phyloP scores from a whole-genome alignment of 352 stramenopile genomes.

The Pelagophyceae sp. region DNA sequence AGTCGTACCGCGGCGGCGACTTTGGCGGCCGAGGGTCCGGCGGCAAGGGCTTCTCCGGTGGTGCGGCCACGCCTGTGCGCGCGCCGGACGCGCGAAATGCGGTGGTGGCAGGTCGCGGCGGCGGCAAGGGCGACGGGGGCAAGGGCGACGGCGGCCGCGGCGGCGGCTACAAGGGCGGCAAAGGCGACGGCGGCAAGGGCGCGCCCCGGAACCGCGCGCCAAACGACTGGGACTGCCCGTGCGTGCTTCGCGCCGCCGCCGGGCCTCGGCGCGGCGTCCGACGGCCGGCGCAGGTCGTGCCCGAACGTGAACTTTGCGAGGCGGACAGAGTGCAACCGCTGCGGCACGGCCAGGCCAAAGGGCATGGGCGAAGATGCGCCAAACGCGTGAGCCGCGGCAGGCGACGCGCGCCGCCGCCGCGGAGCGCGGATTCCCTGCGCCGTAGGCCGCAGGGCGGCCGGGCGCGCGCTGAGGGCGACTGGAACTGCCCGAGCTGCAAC shows the following conservation, averaged over 20 bases:
- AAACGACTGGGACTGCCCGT: constrained; percentile 3
- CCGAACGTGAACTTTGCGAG: background rate
- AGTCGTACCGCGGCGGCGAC: background rate
- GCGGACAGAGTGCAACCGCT: background rate
- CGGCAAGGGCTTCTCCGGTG: background rate
- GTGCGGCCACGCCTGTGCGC: too few relatives aligned
- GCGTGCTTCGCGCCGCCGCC: too few relatives aligned
- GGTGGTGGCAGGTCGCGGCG: background rate
- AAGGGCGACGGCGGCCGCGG: background rate
- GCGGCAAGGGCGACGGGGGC: background rate
- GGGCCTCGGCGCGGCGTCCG: too few relatives aligned
- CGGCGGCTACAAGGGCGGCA: background rate
- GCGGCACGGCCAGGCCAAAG: background rate
- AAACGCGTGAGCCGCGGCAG: too few relatives aligned
- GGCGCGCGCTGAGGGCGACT: background rate
- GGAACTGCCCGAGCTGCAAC: background rate
- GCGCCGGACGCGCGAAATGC: too few relatives aligned
- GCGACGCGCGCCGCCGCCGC: too few relatives aligned
- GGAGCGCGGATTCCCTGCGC: too few relatives aligned
- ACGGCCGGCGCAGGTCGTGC: too few relatives aligned
- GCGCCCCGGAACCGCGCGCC: too few relatives aligned
- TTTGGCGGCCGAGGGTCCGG: background rate
- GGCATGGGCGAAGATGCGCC: background rate
- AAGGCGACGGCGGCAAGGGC: background rate
- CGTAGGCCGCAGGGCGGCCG: background rate